Evolutionary conservation across 441 rosid genomes (phyloP).

Genomic region (Bruguiera hainesii): DNA sequence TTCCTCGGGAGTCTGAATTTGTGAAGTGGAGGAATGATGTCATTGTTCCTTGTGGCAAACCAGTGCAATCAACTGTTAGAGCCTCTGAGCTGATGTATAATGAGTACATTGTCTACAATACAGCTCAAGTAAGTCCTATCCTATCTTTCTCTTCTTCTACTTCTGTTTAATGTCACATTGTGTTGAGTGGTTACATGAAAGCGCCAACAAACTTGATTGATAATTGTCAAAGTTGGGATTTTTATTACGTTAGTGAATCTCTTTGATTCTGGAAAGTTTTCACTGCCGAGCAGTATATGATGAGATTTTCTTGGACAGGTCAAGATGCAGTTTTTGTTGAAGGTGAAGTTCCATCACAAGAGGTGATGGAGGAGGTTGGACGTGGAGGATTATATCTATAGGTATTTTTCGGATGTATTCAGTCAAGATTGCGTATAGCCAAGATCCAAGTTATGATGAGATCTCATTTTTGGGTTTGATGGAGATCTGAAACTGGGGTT

Average conservation of each 20-base stretch:
- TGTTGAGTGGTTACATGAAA: too few species aligned
- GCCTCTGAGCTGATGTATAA: constrained; percentile 90
- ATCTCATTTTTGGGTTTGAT: constrained; percentile 53
- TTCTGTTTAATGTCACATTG: background rate
- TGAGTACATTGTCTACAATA: constrained; percentile 86
- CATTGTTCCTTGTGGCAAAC: constrained; percentile 90
- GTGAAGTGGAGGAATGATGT: constrained; percentile 87
- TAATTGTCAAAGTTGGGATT: too few species aligned
- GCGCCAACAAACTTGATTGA: too few species aligned
- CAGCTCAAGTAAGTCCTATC: constrained; percentile 68
- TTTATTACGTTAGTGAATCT: too few species aligned
- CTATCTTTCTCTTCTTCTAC: constrained; percentile 4
- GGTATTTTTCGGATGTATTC: background rate
- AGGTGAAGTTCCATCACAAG: constrained; percentile 91
- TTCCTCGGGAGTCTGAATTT: constrained; percentile 68
- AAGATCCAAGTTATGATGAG: constrained; percentile 15
- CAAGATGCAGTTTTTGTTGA: constrained; percentile 93
- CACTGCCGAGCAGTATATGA: background rate
- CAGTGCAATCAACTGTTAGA: constrained; percentile 64
- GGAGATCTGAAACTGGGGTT: constrained; percentile 34
- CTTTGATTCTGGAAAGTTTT: background rate
- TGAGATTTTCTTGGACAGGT: constrained; percentile 46
- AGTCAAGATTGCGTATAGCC: background rate
- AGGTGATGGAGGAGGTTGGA: constrained; percentile 32
- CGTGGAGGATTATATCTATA: background rate